phyloP scores from a whole-genome alignment of 768 basidiomycete genomes.

The Scleroderma bovista region DNA sequence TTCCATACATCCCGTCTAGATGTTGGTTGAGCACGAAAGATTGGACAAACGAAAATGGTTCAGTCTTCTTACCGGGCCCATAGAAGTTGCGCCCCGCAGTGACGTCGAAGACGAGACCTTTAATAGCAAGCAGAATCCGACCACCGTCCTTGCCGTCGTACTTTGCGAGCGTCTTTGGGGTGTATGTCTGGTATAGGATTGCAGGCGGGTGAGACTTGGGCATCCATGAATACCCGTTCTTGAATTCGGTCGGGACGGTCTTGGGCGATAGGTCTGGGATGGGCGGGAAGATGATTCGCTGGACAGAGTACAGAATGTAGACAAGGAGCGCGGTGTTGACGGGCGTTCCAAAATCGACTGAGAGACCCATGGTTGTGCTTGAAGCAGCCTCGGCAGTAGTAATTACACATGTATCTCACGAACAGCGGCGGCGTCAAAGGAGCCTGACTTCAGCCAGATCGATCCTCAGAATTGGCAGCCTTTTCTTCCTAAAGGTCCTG shows the following conservation, averaged over 20 bases:
- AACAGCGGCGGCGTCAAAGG: no score
- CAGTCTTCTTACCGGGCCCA: slow-evolving; percentile 68
- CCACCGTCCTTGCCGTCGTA: slow-evolving; percentile 62
- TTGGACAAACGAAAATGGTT: neutral
- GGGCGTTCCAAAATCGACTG: slow-evolving; percentile 59
- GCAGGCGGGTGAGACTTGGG: slow-evolving; percentile 78
- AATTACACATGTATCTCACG: no score
- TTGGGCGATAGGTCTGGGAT: slow-evolving; percentile 36
- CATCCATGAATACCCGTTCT: slow-evolving; percentile 87
- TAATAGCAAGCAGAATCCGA: slow-evolving; percentile 82
- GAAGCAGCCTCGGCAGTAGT: neutral
- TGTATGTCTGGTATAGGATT: slow-evolving; percentile 72
- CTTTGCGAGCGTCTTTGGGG: slow-evolving; percentile 65
- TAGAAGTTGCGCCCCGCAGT: slow-evolving; percentile 87
- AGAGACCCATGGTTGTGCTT: slow-evolving; percentile 27
- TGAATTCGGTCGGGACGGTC: slow-evolving; percentile 62
- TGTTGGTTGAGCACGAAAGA: slow-evolving; percentile 1
- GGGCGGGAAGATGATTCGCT: slow-evolving; percentile 71
- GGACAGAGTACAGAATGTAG: slow-evolving; percentile 74
- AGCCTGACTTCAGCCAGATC: no score
- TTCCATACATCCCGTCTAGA: slow-evolving; percentile 91
- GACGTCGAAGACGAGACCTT: slow-evolving; percentile 89
- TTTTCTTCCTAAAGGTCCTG: no score
- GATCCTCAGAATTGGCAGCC: no score
- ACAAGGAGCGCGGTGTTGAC: slow-evolving; percentile 73